Conservation (phyloP, 352 stramenopile species). For the Phytophthora multivora region DNA sequence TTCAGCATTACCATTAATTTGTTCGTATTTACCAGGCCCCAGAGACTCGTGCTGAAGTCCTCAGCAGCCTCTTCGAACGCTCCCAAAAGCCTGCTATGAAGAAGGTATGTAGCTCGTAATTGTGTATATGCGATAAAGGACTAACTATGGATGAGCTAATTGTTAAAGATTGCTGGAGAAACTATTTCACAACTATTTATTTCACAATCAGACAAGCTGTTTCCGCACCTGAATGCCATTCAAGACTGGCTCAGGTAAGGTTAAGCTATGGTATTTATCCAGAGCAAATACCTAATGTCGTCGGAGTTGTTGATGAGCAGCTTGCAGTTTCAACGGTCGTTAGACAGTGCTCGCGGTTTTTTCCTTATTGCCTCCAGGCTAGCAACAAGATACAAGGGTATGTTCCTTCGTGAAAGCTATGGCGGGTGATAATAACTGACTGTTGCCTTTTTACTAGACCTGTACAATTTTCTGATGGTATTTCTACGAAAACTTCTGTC, state of each 20-base stretch:
- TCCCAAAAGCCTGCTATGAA: slow-evolving; percentile 30
- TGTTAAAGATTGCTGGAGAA: slow-evolving; percentile 29
- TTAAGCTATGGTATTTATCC: background rate
- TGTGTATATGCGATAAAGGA: background rate
- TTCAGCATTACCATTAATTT: background rate
- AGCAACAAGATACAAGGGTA: slow-evolving; percentile 52
- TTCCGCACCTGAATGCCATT: slow-evolving; percentile 54
- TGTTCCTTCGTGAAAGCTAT: background rate
- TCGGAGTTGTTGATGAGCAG: slow-evolving; percentile 19
- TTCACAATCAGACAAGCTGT: slow-evolving; percentile 40
- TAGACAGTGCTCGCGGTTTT: slow-evolving; percentile 42
- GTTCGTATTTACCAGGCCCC: slow-evolving; percentile 35
- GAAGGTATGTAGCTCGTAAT: slow-evolving; percentile 21
- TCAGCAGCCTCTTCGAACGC: slow-evolving; percentile 42
- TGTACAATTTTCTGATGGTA: slow-evolving; percentile 85
- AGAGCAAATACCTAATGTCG: background rate
- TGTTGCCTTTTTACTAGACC: slow-evolving; percentile 38
- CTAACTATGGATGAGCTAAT: background rate
- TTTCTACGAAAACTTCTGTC: slow-evolving; percentile 80
- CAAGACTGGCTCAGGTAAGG: slow-evolving; percentile 73
- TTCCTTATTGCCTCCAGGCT: slow-evolving; percentile 57
- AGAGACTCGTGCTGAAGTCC: slow-evolving; percentile 58
- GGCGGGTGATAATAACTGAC: background rate
- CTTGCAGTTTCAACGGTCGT: slow-evolving; percentile 52
- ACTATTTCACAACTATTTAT: slow-evolving; percentile 54